phyloP scores from a whole-genome alignment of 345 rosid species.

The Lepidium sativum region DNA sequence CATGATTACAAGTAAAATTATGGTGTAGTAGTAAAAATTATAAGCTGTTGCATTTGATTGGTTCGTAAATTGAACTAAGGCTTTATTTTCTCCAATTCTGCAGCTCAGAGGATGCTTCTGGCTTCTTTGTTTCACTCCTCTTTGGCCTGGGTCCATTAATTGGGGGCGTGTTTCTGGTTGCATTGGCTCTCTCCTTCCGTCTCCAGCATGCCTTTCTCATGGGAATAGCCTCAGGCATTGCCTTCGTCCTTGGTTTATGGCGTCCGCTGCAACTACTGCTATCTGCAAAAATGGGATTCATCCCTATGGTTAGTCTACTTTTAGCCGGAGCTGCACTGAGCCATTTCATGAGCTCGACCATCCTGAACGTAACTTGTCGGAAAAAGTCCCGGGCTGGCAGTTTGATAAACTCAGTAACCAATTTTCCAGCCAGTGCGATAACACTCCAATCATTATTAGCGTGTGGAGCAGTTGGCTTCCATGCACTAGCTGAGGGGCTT shows the following conservation, averaged over 20 bases:
- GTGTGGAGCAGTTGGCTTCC: slow-evolving; percentile 80
- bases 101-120: slow-evolving; percentile 97
- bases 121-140: slow-evolving; percentile 90
- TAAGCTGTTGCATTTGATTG: slow-evolving; percentile 4
- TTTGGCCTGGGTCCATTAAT: slow-evolving; percentile 95
- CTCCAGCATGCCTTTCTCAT: slow-evolving; percentile 89
- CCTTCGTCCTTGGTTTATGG: slow-evolving; percentile 84
- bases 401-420: slow-evolving; percentile 38
- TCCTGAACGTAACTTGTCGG: slow-evolving; percentile 43
- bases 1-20: slow-evolving; percentile 80
- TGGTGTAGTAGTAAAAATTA: background rate
- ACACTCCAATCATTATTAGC: slow-evolving; percentile 86
- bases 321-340: slow-evolving; percentile 49
- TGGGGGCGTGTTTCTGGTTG: slow-evolving; percentile 73
- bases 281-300: slow-evolving; percentile 70
- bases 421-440: slow-evolving; percentile 61
- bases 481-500: slow-evolving; percentile 95
- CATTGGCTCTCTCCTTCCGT: slow-evolving; percentile 63
- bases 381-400: slow-evolving; percentile 47
- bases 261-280: slow-evolving; percentile 78
- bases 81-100: slow-evolving; percentile 21
- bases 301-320: slow-evolving; percentile 49
- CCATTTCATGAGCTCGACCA: slow-evolving; percentile 48
- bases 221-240: slow-evolving; percentile 95
- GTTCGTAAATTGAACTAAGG: background rate